phyloP scores from a whole-genome alignment of 306 rosid genomes.

The Cucumis hystrix region DNA sequence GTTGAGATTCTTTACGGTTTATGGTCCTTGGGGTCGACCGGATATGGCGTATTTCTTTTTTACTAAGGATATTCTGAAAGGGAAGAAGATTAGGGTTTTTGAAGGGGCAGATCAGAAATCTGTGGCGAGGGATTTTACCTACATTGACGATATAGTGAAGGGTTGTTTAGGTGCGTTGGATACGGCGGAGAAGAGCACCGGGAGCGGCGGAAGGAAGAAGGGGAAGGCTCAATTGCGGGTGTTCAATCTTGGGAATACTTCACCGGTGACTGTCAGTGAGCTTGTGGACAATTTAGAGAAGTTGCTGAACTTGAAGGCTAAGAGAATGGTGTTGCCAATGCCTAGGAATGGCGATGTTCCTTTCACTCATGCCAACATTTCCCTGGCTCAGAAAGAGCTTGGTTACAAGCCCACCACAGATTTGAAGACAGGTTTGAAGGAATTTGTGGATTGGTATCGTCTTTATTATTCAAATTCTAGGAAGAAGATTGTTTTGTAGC shows the following conservation, averaged over 20 bases:
- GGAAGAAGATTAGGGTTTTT: constrained; percentile 13
- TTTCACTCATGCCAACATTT: constrained; percentile 27
- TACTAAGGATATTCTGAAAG: constrained; percentile 19
- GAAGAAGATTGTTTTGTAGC: constrained; percentile 3
- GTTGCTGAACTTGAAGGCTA: constrained; percentile 18
- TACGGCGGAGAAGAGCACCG: constrained; percentile 23
- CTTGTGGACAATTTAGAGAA: constrained; percentile 28
- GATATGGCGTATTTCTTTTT: constrained; percentile 34
- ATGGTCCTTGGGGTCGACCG: constrained; percentile 37
- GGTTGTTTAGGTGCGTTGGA: constrained; percentile 32
- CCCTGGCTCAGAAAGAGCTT: constrained; percentile 18
- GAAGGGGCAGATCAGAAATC: constrained; percentile 14
- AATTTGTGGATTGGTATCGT: constrained; percentile 29
- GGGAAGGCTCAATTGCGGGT: constrained; percentile 16
- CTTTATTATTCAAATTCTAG: constrained; percentile 9
- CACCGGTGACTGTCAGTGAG: constrained; percentile 12
- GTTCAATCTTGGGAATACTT: constrained; percentile 24
- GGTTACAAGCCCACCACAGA: constrained; percentile 26
- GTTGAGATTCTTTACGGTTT: constrained; percentile 29
- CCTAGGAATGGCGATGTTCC: constrained; percentile 21
- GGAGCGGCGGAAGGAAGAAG: constrained; percentile 19
- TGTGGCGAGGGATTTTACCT: constrained; percentile 31
- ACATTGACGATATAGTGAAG: constrained; percentile 29
- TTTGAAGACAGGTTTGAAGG: constrained; percentile 26
- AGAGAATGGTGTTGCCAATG: constrained; percentile 11